Evolutionary conservation across 2,329 filamentous ascomycete genomes (phyloP).

Genomic region (Ophiostoma sp.): DNA sequence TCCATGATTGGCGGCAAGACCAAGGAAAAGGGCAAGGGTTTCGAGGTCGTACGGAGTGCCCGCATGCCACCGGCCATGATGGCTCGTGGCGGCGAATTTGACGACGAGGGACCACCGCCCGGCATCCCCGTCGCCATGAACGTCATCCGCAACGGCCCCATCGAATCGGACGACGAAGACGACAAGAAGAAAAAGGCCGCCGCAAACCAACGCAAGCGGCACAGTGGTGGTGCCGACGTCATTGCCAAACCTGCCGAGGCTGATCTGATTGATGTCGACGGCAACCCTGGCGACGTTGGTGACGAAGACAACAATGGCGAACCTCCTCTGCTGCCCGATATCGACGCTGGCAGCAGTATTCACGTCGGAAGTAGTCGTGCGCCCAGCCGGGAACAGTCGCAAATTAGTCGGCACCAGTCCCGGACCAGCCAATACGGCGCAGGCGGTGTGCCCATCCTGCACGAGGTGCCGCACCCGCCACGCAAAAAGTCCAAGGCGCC

Average conservation of each 20-base stretch:
- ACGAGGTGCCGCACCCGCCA: slow-evolving; percentile 44
- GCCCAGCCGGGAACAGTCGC: slow-evolving; percentile 21
- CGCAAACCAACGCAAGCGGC: slow-evolving; percentile 24
- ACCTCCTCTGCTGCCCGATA: slow-evolving; percentile 54
- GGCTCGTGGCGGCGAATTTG: slow-evolving; percentile 50
- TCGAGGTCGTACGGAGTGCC: slow-evolving; percentile 89
- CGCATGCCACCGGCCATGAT: slow-evolving; percentile 75
- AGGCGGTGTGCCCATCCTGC: slow-evolving; percentile 33
- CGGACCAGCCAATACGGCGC: slow-evolving; percentile 44
- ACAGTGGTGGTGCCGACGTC: neutral
- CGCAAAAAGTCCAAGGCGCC: slow-evolving; percentile 65
- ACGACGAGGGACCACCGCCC: slow-evolving; percentile 61
- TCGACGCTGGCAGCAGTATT: slow-evolving; percentile 55
- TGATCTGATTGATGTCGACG: slow-evolving; percentile 44
- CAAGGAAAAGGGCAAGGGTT: slow-evolving; percentile 93
- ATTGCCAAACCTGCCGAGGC: slow-evolving; percentile 31
- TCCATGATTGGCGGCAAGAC: slow-evolving; percentile 74
- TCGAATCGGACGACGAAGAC: slow-evolving; percentile 56
- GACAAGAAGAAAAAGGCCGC: slow-evolving; percentile 42
- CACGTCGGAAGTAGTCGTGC: slow-evolving; percentile 60
- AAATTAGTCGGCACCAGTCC: slow-evolving; percentile 40
- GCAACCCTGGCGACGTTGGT: slow-evolving; percentile 35
- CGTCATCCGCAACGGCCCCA: slow-evolving; percentile 54
- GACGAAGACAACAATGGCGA: slow-evolving; percentile 41
- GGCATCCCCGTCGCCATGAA: slow-evolving; percentile 62